Conservation (phyloP, 176 grass and related monocot genomes). For the Calamus simplicifolius region DNA sequence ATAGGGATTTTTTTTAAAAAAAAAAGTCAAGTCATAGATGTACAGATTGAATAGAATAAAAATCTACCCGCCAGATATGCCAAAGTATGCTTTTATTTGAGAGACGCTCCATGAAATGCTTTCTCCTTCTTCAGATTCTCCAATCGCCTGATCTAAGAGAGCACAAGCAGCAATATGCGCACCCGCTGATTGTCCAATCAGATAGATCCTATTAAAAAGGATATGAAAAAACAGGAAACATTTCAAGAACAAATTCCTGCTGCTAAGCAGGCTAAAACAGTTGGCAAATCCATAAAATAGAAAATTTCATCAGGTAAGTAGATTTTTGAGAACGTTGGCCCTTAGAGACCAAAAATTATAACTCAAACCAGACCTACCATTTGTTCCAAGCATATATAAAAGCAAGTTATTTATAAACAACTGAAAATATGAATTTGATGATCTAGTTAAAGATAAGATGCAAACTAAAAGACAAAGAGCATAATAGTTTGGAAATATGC, state of each 20-base stretch:
- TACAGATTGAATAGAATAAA: background rate
- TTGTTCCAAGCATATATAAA: no score
- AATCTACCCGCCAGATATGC: slow-evolving; percentile 92
- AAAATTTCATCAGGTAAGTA: no score
- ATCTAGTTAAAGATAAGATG: no score
- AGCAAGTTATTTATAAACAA: no score
- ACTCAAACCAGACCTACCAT: no score
- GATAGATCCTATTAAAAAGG: slow-evolving; percentile 58
- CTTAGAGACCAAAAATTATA: no score
- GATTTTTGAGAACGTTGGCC: no score
- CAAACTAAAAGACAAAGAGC: no score
- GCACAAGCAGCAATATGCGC: slow-evolving; percentile 89
- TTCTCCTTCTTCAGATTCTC: slow-evolving; percentile 69
- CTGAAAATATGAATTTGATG: no score
- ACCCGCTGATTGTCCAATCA: slow-evolving; percentile 94
- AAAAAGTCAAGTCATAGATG: background rate
- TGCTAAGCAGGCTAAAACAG: no score
- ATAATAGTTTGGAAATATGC: no score
- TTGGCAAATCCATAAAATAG: no score
- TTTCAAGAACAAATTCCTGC: background rate
- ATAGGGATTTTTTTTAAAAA: background rate
- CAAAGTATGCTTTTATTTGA: slow-evolving; percentile 87
- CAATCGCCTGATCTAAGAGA: slow-evolving; percentile 73
- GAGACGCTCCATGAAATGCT: slow-evolving; percentile 63
- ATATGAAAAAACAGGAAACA: background rate